Base-by-base conservation (phyloP, 2,329 filamentous ascomycete genomes). In the Neurospora sp. region DNA sequence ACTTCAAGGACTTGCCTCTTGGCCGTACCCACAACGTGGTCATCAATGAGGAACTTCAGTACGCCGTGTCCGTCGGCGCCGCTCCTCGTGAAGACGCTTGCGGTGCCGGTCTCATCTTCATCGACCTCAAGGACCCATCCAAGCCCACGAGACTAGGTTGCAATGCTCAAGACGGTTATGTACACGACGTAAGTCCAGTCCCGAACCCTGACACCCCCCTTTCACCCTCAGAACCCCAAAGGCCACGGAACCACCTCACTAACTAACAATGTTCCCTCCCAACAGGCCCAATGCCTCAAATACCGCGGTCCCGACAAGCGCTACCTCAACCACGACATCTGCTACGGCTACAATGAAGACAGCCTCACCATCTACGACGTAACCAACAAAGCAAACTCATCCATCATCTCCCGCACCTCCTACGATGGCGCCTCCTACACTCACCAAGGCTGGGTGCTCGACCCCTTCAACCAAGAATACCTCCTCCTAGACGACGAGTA, bases 261-360 rank as follows among this genome's bases (percentile, higher is more conserved):
- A 15, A 52, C 19, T n/a, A n/a, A 42, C 42, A 43, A 9, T 10
- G 3, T 33, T 58, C 11, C 23, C 4, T 28, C 6, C 7, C 87
- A 89, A 74, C 86, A 89, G 71, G 87, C 86, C 0, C 86, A 89
- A 75, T 88, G 86, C 71, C 77, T 88, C 36, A 82, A 84, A 38
- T 87, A 87, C 73, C 80, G 80, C 17, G 84, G 84, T 0, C 83
- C 84, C 0, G 82, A 86, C 71, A 77, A 75, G 10, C 76, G 79
- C 67, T 86, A 82, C 72, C 75, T 77, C 13, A 84, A 82, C 23
- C 78, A 76, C 11, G 83, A 86, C 71, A 84, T 86, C 69, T 86
- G 84, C 80, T 86, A 85, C 71, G 84, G 83, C 23, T 86, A 85
- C 78, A 84, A 85, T 72, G 84, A 84, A 72, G 83, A 85, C 71